Base-by-base conservation (phyloP, 306 rosid genomes). In the Morella rubra region DNA sequence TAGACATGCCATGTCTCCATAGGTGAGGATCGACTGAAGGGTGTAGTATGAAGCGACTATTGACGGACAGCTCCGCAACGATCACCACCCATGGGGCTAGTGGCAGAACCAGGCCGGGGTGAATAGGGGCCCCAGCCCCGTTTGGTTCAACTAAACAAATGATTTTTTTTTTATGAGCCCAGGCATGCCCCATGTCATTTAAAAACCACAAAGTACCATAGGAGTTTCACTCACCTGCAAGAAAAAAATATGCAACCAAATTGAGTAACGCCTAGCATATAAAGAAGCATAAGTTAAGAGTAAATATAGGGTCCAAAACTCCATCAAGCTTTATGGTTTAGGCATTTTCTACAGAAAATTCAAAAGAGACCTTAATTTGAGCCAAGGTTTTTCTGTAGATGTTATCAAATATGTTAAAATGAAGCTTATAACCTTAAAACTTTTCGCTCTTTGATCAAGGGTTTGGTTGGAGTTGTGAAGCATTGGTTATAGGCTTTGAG, bases 131-230 rank as follows among this genome's bases (percentile, higher is more conserved):
- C n/a, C n/a, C n/a, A n/a, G n/a, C n/a, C n/a, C n/a, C n/a, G n/a
- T n/a, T n/a, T n/a, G n/a, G n/a, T n/a, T n/a, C n/a, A n/a, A n/a
- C n/a, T n/a, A n/a, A n/a, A n/a, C n/a, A n/a, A n/a, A n/a, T n/a
- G n/a, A n/a, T n/a, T n/a, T n/a, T n/a, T n/a, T n/a, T n/a, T n/a
- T n/a, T n/a, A n/a, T n/a, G n/a, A n/a, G n/a, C n/a, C n/a, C n/a
- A n/a, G n/a, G n/a, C n/a, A n/a, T n/a, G n/a, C n/a, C n/a, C n/a
- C n/a, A n/a, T n/a, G n/a, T n/a, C n/a, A n/a, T n/a, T n/a, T 86
- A 92, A 91, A 95, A 95, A 78, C 97, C 99, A 81, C 97, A 95
- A 85, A 92, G 96, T 64, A 90, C 84, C 54, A 8, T 52, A 78
- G 79, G 79, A 76, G 91, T 82, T 77, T 85, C 86, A 78, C 81